Evolutionary conservation across 1,284 basidiomycete genomes (phyloP).

Genomic region (Golubevia pallescens): DNA sequence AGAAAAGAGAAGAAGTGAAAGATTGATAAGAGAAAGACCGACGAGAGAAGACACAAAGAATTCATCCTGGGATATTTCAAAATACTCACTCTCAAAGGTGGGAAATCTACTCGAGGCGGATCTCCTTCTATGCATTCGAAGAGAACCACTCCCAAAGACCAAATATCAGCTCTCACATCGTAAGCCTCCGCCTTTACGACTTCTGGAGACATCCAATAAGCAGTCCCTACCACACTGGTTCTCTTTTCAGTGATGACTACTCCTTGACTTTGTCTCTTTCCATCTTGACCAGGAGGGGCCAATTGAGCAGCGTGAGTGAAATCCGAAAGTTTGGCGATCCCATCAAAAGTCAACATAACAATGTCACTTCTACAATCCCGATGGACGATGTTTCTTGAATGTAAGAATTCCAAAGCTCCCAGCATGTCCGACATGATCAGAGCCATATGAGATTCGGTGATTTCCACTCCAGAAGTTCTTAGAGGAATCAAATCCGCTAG

Average conservation of each 20-base stretch:
- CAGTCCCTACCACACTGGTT: slow-evolving; percentile 37
- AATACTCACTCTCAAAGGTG: slow-evolving; percentile 22
- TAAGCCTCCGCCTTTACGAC: slow-evolving; percentile 42
- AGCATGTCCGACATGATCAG: slow-evolving; percentile 34
- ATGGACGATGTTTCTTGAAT: slow-evolving; percentile 29
- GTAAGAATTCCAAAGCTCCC: slow-evolving; percentile 34
- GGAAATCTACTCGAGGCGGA: slow-evolving; percentile 48
- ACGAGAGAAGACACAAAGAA: background rate
- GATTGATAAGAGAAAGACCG: background rate
- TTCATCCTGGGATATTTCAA: background rate
- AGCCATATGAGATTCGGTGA: slow-evolving; percentile 33
- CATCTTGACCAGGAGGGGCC: slow-evolving; percentile 3
- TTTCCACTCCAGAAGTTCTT: slow-evolving; percentile 21
- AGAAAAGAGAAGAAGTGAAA: background rate
- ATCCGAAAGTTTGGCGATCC: slow-evolving; percentile 41
- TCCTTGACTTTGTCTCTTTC: too few relatives aligned
- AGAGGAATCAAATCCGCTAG: slow-evolving; percentile 40
- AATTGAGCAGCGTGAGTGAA: slow-evolving; percentile 44
- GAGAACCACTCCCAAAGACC: slow-evolving; percentile 43
- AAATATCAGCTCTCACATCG: slow-evolving; percentile 38
- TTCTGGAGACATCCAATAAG: slow-evolving; percentile 59
- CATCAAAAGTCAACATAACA: slow-evolving; percentile 32
- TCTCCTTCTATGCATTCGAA: slow-evolving; percentile 52
- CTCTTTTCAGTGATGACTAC: slow-evolving; percentile 3
- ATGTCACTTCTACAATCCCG: slow-evolving; percentile 48